Evolutionary conservation across 2,329 filamentous ascomycete species (phyloP), one percentile per base, ranked within the genome.

Genomic region (Exophiala aquamarina): DNA sequence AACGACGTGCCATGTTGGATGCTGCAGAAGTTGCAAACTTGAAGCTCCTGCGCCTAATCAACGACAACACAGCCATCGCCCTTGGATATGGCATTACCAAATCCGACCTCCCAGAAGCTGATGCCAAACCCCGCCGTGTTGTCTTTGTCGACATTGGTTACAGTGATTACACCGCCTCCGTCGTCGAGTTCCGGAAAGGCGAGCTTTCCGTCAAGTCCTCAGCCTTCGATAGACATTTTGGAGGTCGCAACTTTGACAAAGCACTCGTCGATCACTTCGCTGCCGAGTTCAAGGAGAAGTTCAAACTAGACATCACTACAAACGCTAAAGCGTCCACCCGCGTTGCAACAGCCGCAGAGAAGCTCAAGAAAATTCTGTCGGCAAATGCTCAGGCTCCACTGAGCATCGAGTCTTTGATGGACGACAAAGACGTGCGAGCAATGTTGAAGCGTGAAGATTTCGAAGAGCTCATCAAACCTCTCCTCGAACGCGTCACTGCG

Each of bases 321-420:
- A 93, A 97, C 75, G 81, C 84, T 58, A 95, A 95, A 76, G 93
- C 92, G 49, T 82, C 86, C 70, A 83, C 91, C 59, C 89, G 93
- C 68, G 88, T 94, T 61, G 80, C 87, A 33, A 84, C 89, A 53
- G 90, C 88, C 47, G 90, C 91, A 45, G 93, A 98, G 80, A 96
- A 95, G 81, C 76, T 95, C 67, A 98, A 98, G 85, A 97, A 97
- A 83, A 85, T 97, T 46, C 78, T 98, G 47, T 97, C 92, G 28
- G 93, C 93, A 67, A 97, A 97, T 75, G 87, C 91, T 60, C 81
- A 87, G 65, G 90, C 92, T 14, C 89, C 92, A 40, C 73, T 98
- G 70, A 97, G 91, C 78, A 94, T 98, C 63, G 93, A 98, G 77
- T 96, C 91, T 28, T 78, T 98, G 60, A 97, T 98, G 91, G 94